Base-by-base conservation (phyloP, 108 stramenopile genomes). In the Skeletonema menzelii region DNA sequence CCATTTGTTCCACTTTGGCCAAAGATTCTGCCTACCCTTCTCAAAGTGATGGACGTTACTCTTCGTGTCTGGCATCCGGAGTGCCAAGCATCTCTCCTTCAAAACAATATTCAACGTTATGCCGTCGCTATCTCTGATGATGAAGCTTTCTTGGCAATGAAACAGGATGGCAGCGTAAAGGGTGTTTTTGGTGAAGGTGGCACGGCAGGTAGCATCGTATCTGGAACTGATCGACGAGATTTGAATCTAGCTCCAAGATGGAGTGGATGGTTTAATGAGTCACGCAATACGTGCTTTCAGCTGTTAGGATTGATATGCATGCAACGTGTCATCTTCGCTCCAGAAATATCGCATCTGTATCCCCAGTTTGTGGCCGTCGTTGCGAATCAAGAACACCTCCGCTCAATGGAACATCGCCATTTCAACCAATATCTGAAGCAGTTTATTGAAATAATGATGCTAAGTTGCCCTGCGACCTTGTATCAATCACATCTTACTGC, bases 121-220 rank as follows among this genome's bases (percentile, higher is more conserved):
- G 85, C 77, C 10, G 65, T 88, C 58, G 95, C 95, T 32, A 93
- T 96, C 53, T 92, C 95, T 14, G 95, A 96, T 67, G 95, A 96
- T 67, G 95, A 96, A 61, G 95, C 91, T 2, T 92, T 83, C 63
- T 65, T 92, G 27, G 87, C 90, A 8, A 86, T 80, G 28, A 91
- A 92, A 47, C 86, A 89, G 40, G 90, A 89, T 49, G 76, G 56
- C 6, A 80, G 78, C 22, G 71, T 47, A 22, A 91, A 91, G 10
- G 94, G 94, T 27, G 94, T 95, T 20, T 95, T 95, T 67, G 94
- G 91, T n/a, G 88, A 95, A 75, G 90, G 90, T 6, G 94, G 94
- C 1, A 92, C 91, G n/a, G 94, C 94, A 20, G 94, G 94, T 26
- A 95, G 89, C 67, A 78, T 95, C 24, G 88, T 91, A 24, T 55